A percentile compares a stretch with the other conserved stretches of the same genome.
Evolutionary conservation across 2,329 filamentous ascomycete genomes (phyloP).

Genomic region (Diaporthe citri): DNA sequence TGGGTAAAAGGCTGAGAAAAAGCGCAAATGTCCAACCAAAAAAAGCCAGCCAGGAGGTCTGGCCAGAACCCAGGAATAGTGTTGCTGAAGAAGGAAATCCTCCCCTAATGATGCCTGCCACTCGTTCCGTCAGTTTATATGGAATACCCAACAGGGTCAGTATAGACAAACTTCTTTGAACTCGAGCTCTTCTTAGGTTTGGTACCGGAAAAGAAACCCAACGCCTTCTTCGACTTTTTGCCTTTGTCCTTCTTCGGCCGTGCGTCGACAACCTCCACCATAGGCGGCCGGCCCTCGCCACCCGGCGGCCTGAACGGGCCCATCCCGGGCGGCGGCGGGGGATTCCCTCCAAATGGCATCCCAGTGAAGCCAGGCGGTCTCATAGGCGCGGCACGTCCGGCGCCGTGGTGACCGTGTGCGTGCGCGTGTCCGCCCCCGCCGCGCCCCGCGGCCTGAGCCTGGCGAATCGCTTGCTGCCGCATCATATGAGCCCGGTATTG

Average conservation of each 20-base stretch:
- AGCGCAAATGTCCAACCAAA: constrained; percentile 4
- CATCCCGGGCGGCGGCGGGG: neutral
- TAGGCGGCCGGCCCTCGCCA: constrained; percentile 19
- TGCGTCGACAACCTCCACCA: constrained; percentile 45
- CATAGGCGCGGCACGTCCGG: neutral
- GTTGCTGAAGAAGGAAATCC: constrained; percentile 22
- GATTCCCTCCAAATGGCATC: neutral
- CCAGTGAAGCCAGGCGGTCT: constrained; percentile 2
- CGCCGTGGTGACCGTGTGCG: neutral
- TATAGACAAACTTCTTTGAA: constrained; percentile 49
- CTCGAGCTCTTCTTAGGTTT: constrained; percentile 45
- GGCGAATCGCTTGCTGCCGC: neutral
- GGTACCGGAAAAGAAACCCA: constrained; percentile 39
- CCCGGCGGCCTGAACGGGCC: neutral
- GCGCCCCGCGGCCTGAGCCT: neutral
- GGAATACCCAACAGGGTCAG: neutral
- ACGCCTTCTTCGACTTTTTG: constrained; percentile 27
- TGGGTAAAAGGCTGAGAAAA: constrained; percentile 2
- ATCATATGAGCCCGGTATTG: neutral
- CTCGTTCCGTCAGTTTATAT: constrained; percentile 13
- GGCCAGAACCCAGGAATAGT: constrained; percentile 2
- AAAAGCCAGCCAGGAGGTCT: neutral
- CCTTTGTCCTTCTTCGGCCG: constrained; percentile 49
- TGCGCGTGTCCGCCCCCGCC: neutral
- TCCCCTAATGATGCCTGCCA: constrained; percentile 15